Base-by-base conservation (phyloP, 2,329 filamentous ascomycete genomes). In the Bipolaris cookei region DNA sequence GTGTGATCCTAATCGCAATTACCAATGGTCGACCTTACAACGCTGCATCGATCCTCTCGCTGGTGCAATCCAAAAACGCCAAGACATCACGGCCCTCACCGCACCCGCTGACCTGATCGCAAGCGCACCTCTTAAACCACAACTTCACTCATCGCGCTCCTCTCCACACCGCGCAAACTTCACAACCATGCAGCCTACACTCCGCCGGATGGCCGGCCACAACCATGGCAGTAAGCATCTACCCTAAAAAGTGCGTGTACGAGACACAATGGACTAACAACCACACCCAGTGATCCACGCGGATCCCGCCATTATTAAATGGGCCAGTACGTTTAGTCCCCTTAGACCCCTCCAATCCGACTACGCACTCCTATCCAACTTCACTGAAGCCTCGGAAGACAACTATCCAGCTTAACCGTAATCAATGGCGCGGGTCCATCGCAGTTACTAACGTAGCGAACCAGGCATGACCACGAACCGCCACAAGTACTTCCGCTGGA, bases 401-500 rank as follows among this genome's bases (percentile, higher is more conserved):
- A 14, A 13, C 14, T 5, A 16, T 18, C 3, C 13, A 8, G 28
- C 28, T 30, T 30, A 4, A 4, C 28, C 7, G 4, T 10, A 18
- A 25, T 25, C 28, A 44, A 23, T 34, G 35, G 35, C 28, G 20
- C 18, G 13, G 23, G 32, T 37, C 28, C 3, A 30, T 30, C 28
- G 18, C 11, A 7, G 10, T 45, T 35, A 58, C 63, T 71, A 54
- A 65, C 57, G 10, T 14, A 11, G 21, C n/a, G 10, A 30, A 10
- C 23, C 71, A 97, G 93, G 90, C 77, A 90, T 97, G 87, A 86
- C 85, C 72, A 82, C 85, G 72, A 92, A 91, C 82, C 90, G 95
- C 66, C 89, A 93, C 86, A 92, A 92, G 81, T 97, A 91, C 86
- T 99, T 98, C 86, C 86, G 92, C 78, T 98, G 92, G 91, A 98